These are phyloP conservation scores for Thielaviopsis cerberus DNA, from an alignment of 2,329 filamentous ascomycete species.

Conservation along the genomic window DNA sequence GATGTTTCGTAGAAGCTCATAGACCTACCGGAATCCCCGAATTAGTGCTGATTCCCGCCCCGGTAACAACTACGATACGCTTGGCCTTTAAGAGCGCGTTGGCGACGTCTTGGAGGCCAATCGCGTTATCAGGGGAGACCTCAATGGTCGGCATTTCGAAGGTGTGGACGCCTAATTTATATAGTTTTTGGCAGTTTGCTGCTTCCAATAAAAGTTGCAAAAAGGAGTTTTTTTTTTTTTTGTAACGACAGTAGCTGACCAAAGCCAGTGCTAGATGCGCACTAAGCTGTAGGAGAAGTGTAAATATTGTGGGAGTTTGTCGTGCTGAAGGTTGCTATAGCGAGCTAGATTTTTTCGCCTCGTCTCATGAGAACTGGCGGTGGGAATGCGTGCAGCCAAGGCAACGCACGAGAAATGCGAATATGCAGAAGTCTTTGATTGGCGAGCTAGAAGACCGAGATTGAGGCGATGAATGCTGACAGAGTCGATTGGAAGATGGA, in stretches of 20 bases:
- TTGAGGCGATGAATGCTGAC: background rate
- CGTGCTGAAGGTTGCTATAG: background rate
- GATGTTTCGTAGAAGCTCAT: background rate
- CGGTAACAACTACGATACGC: slow-evolving; percentile 54
- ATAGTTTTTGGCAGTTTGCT: background rate
- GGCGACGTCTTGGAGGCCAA: slow-evolving; percentile 45
- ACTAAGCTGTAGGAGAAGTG: background rate
- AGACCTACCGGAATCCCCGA: slow-evolving; percentile 48
- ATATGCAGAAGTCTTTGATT: background rate
- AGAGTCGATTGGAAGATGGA: background rate
- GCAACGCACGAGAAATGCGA: background rate
- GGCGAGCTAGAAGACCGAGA: background rate
- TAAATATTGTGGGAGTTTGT: background rate
- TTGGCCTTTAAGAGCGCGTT: slow-evolving; percentile 43
- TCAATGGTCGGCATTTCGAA: slow-evolving; percentile 39
- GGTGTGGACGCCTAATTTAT: background rate
- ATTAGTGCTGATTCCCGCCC: slow-evolving; percentile 58
- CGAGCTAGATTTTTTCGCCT: background rate
- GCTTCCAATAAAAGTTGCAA: background rate
- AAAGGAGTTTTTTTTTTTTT: background rate
- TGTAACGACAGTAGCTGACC: background rate
- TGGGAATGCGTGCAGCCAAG: background rate
- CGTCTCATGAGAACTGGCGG: background rate
- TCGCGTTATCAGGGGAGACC: slow-evolving; percentile 31
- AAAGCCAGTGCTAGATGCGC: background rate